Percentiles rank a stretch among this genome's conserved stretches.
phyloP scores from a whole-genome alignment of 768 basidiomycete species.

The Serendipita sp. region DNA sequence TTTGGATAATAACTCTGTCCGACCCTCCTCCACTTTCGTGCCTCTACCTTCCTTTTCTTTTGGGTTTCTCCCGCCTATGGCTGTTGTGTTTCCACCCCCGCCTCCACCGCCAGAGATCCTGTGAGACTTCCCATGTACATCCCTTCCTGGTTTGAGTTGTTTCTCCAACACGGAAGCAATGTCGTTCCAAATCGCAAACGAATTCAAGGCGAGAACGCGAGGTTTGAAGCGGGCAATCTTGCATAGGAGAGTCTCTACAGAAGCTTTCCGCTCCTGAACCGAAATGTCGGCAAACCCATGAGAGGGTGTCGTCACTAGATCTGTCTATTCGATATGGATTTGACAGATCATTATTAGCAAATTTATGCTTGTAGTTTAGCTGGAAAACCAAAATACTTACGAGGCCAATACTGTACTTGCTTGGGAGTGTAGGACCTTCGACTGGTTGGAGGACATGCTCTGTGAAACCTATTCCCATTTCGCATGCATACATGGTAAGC shows the following conservation, averaged over 20 bases:
- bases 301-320: not conserved
- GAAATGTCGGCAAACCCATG: not conserved
- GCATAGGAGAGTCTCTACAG: not conserved
- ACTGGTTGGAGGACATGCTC: not conserved
- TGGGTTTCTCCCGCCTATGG: too few species aligned
- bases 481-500: too few species aligned
- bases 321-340: not conserved
- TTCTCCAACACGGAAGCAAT: not conserved
- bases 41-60: not conserved
- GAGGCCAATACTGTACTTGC: not conserved
- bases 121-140: too few species aligned
- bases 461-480: not conserved
- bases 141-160: not conserved
- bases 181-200: slow-evolving; percentile 2
- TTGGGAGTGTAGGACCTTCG: not conserved
- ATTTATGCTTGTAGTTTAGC: too few species aligned
- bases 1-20: not conserved
- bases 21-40: not conserved
- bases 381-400: not conserved
- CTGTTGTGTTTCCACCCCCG: too few species aligned
- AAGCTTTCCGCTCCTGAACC: not conserved
- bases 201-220: not conserved
- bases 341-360: too few species aligned
- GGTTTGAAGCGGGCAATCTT: not conserved
- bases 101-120: too few species aligned